Evolutionary conservation across 345 rosid genomes (phyloP).

Genomic region (Trapa incisa): DNA sequence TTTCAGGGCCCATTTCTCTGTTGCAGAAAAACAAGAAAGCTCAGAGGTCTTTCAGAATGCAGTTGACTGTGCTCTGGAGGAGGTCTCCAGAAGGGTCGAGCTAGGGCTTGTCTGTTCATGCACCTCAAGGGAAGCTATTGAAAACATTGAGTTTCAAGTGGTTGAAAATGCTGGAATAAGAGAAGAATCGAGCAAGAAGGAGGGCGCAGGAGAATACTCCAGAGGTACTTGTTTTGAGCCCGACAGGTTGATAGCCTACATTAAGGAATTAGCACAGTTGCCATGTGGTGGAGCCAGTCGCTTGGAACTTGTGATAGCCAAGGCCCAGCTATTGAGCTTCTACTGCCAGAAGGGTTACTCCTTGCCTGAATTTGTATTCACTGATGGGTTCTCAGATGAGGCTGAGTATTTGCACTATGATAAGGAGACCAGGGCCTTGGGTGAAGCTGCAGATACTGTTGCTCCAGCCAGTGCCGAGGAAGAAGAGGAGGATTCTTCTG

Average conservation of each 20-base stretch:
- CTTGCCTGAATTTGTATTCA: slow-evolving; percentile 32
- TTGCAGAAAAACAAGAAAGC: slow-evolving; percentile 44
- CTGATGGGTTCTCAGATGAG: slow-evolving; percentile 7
- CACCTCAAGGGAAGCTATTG: slow-evolving; percentile 23
- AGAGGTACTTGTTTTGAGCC: slow-evolving; percentile 31
- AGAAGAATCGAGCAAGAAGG: slow-evolving; percentile 26
- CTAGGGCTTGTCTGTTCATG: slow-evolving; percentile 50
- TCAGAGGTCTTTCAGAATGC: slow-evolving; percentile 49
- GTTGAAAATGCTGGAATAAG: slow-evolving; percentile 51
- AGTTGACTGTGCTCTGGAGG: slow-evolving; percentile 50
- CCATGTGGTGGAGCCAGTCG: slow-evolving; percentile 35
- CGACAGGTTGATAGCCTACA: slow-evolving; percentile 28
- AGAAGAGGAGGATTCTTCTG: slow-evolving; percentile 14
- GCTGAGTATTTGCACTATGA: slow-evolving; percentile 24
- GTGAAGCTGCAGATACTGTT: slow-evolving; percentile 14
- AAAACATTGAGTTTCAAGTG: slow-evolving; percentile 29
- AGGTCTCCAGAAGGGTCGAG: slow-evolving; percentile 45
- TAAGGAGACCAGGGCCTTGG: slow-evolving; percentile 10
- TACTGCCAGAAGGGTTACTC: slow-evolving; percentile 38
- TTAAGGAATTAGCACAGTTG: slow-evolving; percentile 42
- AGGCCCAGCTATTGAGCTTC: slow-evolving; percentile 44
- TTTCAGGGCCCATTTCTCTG: slow-evolving; percentile 41
- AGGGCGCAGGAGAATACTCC: slow-evolving; percentile 16
- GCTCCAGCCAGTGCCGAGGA: slow-evolving; percentile 7
- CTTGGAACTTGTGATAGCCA: slow-evolving; percentile 43